Percentiles rank a stretch among this genome's conserved stretches.
Evolutionary conservation across 2,329 filamentous ascomycete species (phyloP).

Genomic region (Grosmannia huntii): DNA sequence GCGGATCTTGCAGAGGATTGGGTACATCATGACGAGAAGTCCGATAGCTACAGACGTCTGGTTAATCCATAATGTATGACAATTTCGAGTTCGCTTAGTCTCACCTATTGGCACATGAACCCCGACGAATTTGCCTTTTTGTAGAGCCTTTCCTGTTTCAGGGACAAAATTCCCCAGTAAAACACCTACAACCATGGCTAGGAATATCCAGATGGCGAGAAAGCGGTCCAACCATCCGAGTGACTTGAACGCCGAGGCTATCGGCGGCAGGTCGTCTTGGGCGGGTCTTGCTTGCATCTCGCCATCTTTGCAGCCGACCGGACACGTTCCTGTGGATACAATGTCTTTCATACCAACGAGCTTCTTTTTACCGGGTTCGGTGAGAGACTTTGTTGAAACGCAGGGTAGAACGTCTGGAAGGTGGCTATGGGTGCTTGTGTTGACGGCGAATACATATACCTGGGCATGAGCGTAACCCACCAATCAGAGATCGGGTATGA

Average conservation of each 20-base stretch:
- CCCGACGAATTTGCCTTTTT: conserved; percentile 56
- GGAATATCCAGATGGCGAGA: conserved; percentile 60
- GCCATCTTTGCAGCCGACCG: too few species aligned
- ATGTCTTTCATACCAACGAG: too few species aligned
- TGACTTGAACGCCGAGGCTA: conserved; percentile 34
- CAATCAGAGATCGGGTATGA: neutral
- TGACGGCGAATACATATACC: too few species aligned
- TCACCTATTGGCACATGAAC: conserved; percentile 26
- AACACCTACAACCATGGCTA: conserved; percentile 66
- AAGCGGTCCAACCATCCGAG: conserved; percentile 50
- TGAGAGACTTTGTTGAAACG: too few species aligned
- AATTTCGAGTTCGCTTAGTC: neutral
- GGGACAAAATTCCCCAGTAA: conserved; percentile 65
- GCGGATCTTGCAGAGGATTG: conserved; percentile 75
- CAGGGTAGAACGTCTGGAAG: too few species aligned
- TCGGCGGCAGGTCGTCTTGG: neutral
- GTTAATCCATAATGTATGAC: neutral
- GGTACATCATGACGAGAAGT: conserved; percentile 87
- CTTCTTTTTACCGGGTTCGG: too few species aligned
- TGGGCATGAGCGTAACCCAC: too few species aligned
- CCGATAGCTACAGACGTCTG: conserved; percentile 48
- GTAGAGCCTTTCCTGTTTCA: conserved; percentile 44
- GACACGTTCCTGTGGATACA: too few species aligned
- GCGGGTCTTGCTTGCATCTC: too few species aligned
- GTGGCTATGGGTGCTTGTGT: too few species aligned